These are phyloP conservation scores for Thraustochytrium striatum DNA, from an alignment of 352 stramenopile genomes.

Conservation along the genomic window DNA sequence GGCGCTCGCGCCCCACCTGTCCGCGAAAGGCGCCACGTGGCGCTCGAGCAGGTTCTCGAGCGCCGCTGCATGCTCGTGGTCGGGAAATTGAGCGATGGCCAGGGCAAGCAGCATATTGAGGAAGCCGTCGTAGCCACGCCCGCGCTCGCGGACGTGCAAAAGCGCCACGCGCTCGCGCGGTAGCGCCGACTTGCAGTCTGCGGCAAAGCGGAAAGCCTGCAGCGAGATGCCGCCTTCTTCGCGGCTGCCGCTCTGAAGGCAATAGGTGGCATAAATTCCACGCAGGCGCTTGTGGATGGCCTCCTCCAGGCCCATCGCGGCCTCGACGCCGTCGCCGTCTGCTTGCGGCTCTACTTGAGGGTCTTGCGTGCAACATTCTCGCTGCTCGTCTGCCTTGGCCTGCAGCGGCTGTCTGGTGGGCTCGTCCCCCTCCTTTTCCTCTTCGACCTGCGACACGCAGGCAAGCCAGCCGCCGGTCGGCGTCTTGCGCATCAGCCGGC, in stretches of 20 bases:
- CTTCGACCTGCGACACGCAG: neutral
- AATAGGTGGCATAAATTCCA: slow-evolving; percentile 18
- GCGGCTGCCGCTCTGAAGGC: neutral
- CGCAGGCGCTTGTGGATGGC: slow-evolving; percentile 3
- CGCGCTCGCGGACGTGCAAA: neutral
- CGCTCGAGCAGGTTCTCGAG: slow-evolving; percentile 24
- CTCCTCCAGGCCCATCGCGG: neutral
- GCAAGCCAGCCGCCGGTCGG: neutral
- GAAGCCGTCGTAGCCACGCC: slow-evolving; percentile 17
- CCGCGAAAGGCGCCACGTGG: neutral
- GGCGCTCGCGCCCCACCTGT: neutral
- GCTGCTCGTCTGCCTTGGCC: neutral
- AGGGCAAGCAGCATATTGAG: slow-evolving; percentile 24
- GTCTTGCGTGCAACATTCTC: neutral
- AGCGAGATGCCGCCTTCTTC: slow-evolving; percentile 29
- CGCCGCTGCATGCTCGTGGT: neutral
- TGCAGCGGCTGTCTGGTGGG: neutral
- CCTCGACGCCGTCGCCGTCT: neutral
- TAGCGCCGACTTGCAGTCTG: neutral
- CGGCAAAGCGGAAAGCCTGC: slow-evolving; percentile 17
- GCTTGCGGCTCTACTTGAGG: neutral
- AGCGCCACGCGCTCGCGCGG: slow-evolving; percentile 3
- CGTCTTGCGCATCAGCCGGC: neutral
- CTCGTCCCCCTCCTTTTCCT: neutral
- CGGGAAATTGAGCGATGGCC: slow-evolving; percentile 4